Conservation (phyloP, 2,329 filamentous ascomycete species). For the Aspergillus luchuensis region DNA sequence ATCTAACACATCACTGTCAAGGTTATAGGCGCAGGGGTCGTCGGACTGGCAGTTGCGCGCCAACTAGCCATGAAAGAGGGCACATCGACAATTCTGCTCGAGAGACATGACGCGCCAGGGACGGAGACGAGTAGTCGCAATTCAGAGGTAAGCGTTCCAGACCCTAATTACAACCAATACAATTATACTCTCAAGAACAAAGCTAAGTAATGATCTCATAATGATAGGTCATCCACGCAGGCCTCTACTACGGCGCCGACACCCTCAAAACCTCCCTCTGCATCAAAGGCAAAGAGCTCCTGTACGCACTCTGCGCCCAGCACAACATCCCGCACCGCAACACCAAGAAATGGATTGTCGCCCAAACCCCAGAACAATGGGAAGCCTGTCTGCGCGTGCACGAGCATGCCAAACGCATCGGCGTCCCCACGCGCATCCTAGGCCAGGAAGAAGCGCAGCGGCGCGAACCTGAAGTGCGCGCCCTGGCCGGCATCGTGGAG, state of each 20-base stretch:
- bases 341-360: constrained; percentile 93
- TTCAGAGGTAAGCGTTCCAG: constrained; percentile 63
- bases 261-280: constrained; percentile 85
- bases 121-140: constrained; percentile 89
- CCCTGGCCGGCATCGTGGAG: constrained; percentile 74
- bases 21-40: constrained; percentile 70
- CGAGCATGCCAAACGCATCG: constrained; percentile 55
- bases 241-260: constrained; percentile 78
- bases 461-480: constrained; percentile 75
- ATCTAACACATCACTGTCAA: constrained; percentile 23
- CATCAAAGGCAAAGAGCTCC: constrained; percentile 70
- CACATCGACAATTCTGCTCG: constrained; percentile 73
- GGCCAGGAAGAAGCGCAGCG: constrained; percentile 60
- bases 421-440: constrained; percentile 74
- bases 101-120: constrained; percentile 73
- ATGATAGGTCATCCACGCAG: constrained; percentile 81
- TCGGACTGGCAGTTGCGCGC: constrained; percentile 78
- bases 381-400: constrained; percentile 58
- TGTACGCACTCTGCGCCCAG: constrained; percentile 75
- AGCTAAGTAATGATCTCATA: neutral
- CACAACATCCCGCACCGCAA: constrained; percentile 70
- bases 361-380: constrained; percentile 73
- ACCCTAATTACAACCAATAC: too few species aligned
- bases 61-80: constrained; percentile 64
- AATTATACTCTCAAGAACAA: neutral